Evolutionary conservation across 2,329 filamentous ascomycete species (phyloP), one percentile per base, ranked within the genome.

Genomic region (Hypoxylon sp.): DNA sequence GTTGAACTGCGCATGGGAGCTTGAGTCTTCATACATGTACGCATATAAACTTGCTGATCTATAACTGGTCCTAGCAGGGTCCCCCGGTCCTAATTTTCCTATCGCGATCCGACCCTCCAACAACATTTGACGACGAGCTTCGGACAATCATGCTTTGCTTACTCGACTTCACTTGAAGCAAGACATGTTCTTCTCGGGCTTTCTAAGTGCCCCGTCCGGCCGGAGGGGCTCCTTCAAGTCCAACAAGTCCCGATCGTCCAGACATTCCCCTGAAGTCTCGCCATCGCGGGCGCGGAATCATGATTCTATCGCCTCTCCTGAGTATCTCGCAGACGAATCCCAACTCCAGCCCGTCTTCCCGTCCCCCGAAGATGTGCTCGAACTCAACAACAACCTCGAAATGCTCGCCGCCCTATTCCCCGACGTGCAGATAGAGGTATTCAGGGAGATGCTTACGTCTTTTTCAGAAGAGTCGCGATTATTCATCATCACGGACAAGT

Each of bases 341-440:
- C 78, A 87, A 62, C 74, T 87, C 17, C 69, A 67, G 13, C 73
- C 74, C 32, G 58, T 76, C 16, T 69, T 71, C 5, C 72, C 75
- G 59, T 82, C 86, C 52, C 74, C 80, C 25, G 80, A 82, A 27
- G 81, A 90, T 62, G 77, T 91, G 16, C 77, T 81, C 59, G 82
- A 87, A 51, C 78, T 93, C 37, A 93, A 93, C 72, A 76, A 77
- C 40, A 80, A 84, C 61, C 82, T 94, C 57, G 81, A 82, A 53
- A 83, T 80, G 8, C 80, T 94, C 31, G 82, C 84, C 15, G 83
- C 83, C 36, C 79, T 92, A 6, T 94, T 94, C 60, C 90, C 90
- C 19, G 84, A 92, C 69, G 78, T 92, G n/a, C 87, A 91, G 69
- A 78, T 89, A 52, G 88, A 92, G 61, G 89, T 92, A 12, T 90